phyloP scores from a whole-genome alignment of 164 flowering plant genomes.

The Nymphaea thermarum region DNA sequence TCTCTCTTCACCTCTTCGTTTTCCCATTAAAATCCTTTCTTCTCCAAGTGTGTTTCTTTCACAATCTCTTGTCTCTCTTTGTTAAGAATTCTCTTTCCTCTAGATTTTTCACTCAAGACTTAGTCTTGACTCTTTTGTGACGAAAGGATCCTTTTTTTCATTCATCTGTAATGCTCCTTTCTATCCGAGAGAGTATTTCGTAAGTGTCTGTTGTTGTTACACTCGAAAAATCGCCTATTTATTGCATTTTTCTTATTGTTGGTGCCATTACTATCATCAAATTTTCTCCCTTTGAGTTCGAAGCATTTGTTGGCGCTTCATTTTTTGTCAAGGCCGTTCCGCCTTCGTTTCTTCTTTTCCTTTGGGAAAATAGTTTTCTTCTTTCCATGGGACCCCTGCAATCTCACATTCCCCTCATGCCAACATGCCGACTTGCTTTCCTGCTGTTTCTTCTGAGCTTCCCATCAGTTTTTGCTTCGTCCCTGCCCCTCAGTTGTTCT shows the following conservation, averaged over 20 bases:
- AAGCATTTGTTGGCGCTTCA: too few species aligned
- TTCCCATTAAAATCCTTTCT: too few species aligned
- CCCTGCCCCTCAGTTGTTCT: conserved; percentile 57
- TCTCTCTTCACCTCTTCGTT: too few species aligned
- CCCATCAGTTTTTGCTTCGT: conserved; percentile 8
- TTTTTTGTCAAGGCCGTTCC: too few species aligned
- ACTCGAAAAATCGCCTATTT: background rate
- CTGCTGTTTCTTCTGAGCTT: conserved; percentile 10
- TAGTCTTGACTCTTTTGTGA: too few species aligned
- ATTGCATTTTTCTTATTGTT: background rate
- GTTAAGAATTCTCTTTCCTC: too few species aligned
- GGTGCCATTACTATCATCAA: background rate
- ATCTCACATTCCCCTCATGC: background rate
- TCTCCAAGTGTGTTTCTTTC: too few species aligned
- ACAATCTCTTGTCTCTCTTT: too few species aligned
- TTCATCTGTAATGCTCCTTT: background rate
- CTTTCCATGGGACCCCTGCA: background rate
- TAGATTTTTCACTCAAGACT: too few species aligned
- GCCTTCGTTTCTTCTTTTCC: background rate
- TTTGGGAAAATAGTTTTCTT: background rate
- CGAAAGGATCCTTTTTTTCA: background rate
- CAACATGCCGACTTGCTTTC: conserved; percentile 2
- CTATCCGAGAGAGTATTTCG: background rate
- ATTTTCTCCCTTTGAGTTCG: too few species aligned
- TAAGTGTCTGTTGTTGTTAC: background rate